These are phyloP conservation scores for Puya raimondii DNA, from an alignment of 176 grass and related monocot species.

Conservation along the genomic window DNA sequence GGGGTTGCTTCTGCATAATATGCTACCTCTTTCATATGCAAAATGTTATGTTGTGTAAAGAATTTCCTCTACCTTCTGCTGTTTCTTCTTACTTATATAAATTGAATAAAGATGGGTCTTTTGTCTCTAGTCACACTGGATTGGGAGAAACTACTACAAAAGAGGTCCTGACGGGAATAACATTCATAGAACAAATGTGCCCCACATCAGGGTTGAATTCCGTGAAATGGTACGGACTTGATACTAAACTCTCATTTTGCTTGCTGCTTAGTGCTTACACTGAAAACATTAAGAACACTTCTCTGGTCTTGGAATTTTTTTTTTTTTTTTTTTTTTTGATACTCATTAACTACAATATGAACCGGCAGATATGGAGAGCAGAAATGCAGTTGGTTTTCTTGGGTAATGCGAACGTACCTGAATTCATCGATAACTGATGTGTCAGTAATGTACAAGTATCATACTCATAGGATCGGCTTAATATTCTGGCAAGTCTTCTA, in stretches of 20 bases:
- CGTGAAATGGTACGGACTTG: slow-evolving; percentile 43
- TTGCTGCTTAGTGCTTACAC: background rate
- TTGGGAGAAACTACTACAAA: slow-evolving; percentile 73
- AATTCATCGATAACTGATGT: slow-evolving; percentile 63
- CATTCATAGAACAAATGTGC: slow-evolving; percentile 89
- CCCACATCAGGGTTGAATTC: slow-evolving; percentile 85
- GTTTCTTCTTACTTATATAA: background rate
- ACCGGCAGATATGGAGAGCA: slow-evolving; percentile 79
- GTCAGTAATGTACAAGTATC: slow-evolving; percentile 1
- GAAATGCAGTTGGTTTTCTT: slow-evolving; percentile 72
- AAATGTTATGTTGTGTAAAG: background rate
- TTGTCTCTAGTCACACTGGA: slow-evolving; percentile 69
- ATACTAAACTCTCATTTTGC: background rate
- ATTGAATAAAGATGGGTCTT: slow-evolving; percentile 7
- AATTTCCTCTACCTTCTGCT: background rate
- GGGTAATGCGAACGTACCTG: slow-evolving; percentile 42
- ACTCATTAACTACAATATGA: background rate
- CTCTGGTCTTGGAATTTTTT: background rate
- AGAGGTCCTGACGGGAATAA: slow-evolving; percentile 74
- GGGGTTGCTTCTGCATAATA: background rate
- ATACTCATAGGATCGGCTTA: slow-evolving; percentile 2
- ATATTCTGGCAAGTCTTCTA: background rate
- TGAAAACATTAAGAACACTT: background rate
- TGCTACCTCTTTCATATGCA: background rate
- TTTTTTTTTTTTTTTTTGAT: background rate